Base-by-base conservation (phyloP, 371 early-diverging fungal species). In the Actinomortierella wolfii region DNA sequence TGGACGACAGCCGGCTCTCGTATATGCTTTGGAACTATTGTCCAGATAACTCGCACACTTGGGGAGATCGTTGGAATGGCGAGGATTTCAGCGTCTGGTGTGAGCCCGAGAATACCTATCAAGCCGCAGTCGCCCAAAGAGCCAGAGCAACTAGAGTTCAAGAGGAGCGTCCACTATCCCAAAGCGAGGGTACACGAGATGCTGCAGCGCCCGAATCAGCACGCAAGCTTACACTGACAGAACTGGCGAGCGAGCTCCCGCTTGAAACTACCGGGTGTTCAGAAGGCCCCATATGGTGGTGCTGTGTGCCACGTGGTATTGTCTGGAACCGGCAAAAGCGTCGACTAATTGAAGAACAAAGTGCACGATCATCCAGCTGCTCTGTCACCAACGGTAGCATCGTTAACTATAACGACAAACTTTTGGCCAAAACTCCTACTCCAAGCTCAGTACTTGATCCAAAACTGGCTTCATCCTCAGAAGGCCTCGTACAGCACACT, bases 31-130 rank as follows among this genome's bases (percentile, higher is more conserved):
- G 93, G 93, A 92, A 91, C 67, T 92, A 93, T 68, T 91, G 91
- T 67, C 82, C 91, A 9, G 81, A 79, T 51, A 94, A 94, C 60
- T 87, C 88, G 46, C 81, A 91, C 64, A 78, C 78, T 56, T 84
- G 83, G 79, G 94, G 92, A 0, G 94, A 94, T 67, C 86, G 90
- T 39, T 94, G 94, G 94, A 94, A 94, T 59, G 94, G 93, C 3
- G 94, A 94, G 59, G 92, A 94, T 70, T 93, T 94, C 64, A 73
- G 73, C 56, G 57, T 73, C 18, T 73, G 73, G 73, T 62, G 60
- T 18, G 47, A 62, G n/a, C 64, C 64, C n/a, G 56, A 66, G 25
- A 52, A 59, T 34, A 46, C 13, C 1, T 63, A 62, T n/a, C 6
- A 25, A 53, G 8, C 59, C 61, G 3, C 57, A 58, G 0, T 54